phyloP scores from a whole-genome alignment of 768 basidiomycete species.

The Udeniomyces megalosporus region DNA sequence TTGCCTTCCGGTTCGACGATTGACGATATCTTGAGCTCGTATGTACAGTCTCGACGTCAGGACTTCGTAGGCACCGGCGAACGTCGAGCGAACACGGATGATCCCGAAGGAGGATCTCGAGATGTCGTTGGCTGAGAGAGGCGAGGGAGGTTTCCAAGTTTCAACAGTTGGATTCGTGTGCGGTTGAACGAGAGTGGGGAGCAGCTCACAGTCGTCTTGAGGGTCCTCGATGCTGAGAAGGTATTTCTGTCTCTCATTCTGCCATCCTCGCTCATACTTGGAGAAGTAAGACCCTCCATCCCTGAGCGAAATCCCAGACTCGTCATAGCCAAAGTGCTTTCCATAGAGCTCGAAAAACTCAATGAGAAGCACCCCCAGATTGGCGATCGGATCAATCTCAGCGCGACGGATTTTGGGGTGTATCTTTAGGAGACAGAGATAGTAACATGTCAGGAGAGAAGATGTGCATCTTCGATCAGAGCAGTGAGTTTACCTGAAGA shows the following conservation, averaged over 20 bases:
- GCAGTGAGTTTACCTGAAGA: constrained; percentile 46
- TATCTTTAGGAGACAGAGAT: constrained; percentile 38
- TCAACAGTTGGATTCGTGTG: neutral
- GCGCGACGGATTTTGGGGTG: constrained; percentile 83
- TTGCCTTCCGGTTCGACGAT: constrained; percentile 25
- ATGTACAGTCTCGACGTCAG: constrained; percentile 52
- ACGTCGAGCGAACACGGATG: constrained; percentile 57
- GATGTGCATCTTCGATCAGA: neutral
- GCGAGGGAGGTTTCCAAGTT: neutral
- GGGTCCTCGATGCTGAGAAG: constrained; percentile 86
- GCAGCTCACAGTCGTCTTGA: constrained; percentile 59
- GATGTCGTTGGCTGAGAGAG: constrained; percentile 66
- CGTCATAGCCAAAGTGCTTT: constrained; percentile 72
- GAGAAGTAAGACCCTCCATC: constrained; percentile 78
- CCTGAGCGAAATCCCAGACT: constrained; percentile 65
- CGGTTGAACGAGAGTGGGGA: neutral
- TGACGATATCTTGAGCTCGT: constrained; percentile 18
- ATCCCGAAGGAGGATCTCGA: constrained; percentile 76
- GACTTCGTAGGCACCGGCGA: constrained; percentile 54
- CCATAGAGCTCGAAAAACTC: constrained; percentile 98
- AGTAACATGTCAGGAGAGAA: neutral
- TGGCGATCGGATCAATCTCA: constrained; percentile 71
- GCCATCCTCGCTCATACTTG: constrained; percentile 71
- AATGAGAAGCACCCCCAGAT: constrained; percentile 83
- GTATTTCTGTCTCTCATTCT: constrained; percentile 33